Base-by-base conservation (phyloP, 345 rosid genomes). In the Hibiscus mutabilis region DNA sequence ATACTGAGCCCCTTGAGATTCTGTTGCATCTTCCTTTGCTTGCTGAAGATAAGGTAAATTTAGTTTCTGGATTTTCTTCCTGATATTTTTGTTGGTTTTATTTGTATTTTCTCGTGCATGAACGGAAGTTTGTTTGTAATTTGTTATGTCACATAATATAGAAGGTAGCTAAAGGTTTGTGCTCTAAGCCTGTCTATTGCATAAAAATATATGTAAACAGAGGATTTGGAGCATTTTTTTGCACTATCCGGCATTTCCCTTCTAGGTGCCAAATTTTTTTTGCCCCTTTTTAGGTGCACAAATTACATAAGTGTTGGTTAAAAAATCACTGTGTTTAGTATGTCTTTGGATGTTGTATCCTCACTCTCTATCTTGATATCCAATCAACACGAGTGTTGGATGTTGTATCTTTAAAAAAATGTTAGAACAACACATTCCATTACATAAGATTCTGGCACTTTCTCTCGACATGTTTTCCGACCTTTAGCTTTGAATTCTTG, bases 21-120 rank as follows among this genome's bases (percentile, higher is more conserved):
- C 61, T 58, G 15, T 24, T 58, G 61, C 61, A 58, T 58, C 61
- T 58, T 25, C 61, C 61, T 25, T 58, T 58, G 61, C 61, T 58
- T 13, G 61, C 61, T 24, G 61, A 58, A 58, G 64, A 60, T 60
- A 60, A 60, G 64, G 64, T 60, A 27, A 59, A 53, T 53, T 60
- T 14, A 16, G 16, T 27, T 60, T 60, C 7, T 29, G 37, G 61
- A 14, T 3, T 24, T 21, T 58, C 3, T 58, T 13, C 14, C 10
- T 11, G 60, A 22, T 56, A 1, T 22, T 24, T 3, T 14, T 4
- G 8, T 59, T 25, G 2, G 12, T 11, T 42, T 42, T 42, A 42
- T 42, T 42, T 42, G 46, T 57, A 24, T 57, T 22, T 57, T 10
- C n/a, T 57, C 24, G 27, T 56, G 60, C 60, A 56, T 8, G 10